Conservation (phyloP, 306 rosid genomes). For the Notholithocarpus densiflorus region DNA sequence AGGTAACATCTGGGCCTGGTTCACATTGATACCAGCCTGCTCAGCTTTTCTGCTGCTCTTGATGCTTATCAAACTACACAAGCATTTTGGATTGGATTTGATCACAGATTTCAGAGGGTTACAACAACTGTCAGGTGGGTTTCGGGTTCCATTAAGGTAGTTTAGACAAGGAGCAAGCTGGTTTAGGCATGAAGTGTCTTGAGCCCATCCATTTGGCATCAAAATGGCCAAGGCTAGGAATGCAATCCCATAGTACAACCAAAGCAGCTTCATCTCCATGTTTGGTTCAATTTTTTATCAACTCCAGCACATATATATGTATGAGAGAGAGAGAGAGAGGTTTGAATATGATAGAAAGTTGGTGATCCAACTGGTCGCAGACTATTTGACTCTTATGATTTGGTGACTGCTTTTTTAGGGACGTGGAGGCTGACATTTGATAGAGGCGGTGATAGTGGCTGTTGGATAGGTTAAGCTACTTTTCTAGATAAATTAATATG, state of each 20-base stretch:
- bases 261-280: constrained; percentile 10
- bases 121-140: constrained; percentile 55
- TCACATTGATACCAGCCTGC: constrained; percentile 51
- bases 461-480: constrained; percentile 14
- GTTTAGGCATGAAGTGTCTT: constrained; percentile 38
- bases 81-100: constrained; percentile 42
- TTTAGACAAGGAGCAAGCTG: constrained; percentile 49
- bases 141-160: constrained; percentile 47
- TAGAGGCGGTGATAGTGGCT: neutral
- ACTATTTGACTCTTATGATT: neutral
- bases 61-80: constrained; percentile 54
- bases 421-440: neutral
- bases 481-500: neutral
- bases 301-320: neutral
- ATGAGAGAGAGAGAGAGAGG: neutral
- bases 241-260: constrained; percentile 2
- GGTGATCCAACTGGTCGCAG: constrained; percentile 33
- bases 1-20: constrained; percentile 46
- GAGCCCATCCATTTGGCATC: constrained; percentile 18
- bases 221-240: neutral
- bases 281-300: neutral
- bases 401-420: neutral
- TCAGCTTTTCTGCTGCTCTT: constrained; percentile 44
- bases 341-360: constrained; percentile 2
- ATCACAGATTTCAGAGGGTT: constrained; percentile 52